A percentile compares a stretch with the other conserved stretches of the same genome.
Evolutionary conservation across 768 basidiomycete genomes (phyloP).

Genomic region (Udeniomyces megalosporus): DNA sequence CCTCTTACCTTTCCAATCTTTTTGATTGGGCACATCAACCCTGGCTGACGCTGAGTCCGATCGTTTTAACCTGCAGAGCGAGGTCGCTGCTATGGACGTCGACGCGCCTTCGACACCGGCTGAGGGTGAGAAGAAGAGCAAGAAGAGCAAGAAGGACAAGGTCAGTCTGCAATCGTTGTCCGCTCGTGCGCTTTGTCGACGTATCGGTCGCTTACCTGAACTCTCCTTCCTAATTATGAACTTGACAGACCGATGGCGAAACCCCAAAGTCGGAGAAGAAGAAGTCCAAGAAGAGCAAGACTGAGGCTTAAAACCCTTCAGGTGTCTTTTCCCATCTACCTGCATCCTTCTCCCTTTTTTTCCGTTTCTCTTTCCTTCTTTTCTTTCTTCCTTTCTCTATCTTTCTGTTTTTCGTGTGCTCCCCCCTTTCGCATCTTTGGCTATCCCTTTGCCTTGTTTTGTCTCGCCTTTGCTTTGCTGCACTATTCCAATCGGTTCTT

Average conservation of each 20-base stretch:
- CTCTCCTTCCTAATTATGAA: neutral
- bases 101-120: slow-evolving; percentile 1
- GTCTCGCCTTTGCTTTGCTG: neutral
- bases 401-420: neutral
- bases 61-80: too few relatives aligned
- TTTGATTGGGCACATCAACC: too few relatives aligned
- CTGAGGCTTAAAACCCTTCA: slow-evolving; percentile 2
- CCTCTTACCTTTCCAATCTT: neutral
- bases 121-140: slow-evolving; percentile 6
- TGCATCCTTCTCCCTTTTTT: neutral
- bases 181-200: too few relatives aligned
- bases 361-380: neutral
- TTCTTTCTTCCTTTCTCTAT: neutral
- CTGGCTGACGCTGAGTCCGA: slow-evolving; percentile 19
- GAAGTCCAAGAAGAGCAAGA: slow-evolving; percentile 27
- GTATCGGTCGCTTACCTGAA: neutral
- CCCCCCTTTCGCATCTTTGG: neutral
- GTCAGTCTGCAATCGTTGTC: slow-evolving; percentile 20
- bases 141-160: slow-evolving; percentile 24
- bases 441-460: slow-evolving; percentile 1
- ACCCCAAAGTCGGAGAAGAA: slow-evolving; percentile 22
- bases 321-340: too few relatives aligned
- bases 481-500: neutral
- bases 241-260: slow-evolving; percentile 21
- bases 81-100: slow-evolving; percentile 16